Conservation (phyloP, 2,329 filamentous ascomycete genomes). For the Leptodontidium sp. region DNA sequence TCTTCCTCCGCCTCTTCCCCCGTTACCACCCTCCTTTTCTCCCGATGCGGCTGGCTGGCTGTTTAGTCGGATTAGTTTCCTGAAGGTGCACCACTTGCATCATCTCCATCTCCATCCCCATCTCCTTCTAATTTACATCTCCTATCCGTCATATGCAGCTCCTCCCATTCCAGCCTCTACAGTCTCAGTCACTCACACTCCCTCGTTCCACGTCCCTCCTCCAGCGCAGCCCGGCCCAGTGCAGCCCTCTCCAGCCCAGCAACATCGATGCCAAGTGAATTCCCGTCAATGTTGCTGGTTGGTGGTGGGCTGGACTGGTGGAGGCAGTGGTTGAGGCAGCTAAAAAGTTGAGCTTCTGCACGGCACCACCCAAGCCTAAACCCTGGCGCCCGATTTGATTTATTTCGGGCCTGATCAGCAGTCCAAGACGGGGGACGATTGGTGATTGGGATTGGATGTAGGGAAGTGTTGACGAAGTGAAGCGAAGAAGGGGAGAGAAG, state of each 20-base stretch:
- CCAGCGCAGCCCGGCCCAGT: not conserved
- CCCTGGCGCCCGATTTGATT: not conserved
- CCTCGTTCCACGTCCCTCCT: not conserved
- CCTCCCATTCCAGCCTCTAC: not conserved
- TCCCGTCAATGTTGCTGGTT: not conserved
- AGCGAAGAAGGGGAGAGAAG: not conserved
- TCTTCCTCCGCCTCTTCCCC: not conserved
- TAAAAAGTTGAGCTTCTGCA: conserved; percentile 1
- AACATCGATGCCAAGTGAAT: not conserved
- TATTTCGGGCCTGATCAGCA: conserved; percentile 17
- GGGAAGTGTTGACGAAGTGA: not conserved
- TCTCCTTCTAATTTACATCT: not conserved
- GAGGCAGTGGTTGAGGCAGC: not conserved
- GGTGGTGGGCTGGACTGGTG: not conserved
- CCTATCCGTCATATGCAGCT: not conserved
- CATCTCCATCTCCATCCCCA: not conserved
- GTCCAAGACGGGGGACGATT: not conserved
- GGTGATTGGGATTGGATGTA: not conserved
- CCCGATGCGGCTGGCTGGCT: conserved; percentile 7
- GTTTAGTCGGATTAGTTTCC: not conserved
- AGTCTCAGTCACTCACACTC: conserved; percentile 1
- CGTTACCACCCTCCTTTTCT: not conserved
- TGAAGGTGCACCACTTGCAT: not conserved
- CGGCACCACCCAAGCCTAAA: conserved; percentile 1
- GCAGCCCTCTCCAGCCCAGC: not conserved